Conservation (phyloP, 495 filamentous ascomycete species). For the Penicillium salamii region DNA sequence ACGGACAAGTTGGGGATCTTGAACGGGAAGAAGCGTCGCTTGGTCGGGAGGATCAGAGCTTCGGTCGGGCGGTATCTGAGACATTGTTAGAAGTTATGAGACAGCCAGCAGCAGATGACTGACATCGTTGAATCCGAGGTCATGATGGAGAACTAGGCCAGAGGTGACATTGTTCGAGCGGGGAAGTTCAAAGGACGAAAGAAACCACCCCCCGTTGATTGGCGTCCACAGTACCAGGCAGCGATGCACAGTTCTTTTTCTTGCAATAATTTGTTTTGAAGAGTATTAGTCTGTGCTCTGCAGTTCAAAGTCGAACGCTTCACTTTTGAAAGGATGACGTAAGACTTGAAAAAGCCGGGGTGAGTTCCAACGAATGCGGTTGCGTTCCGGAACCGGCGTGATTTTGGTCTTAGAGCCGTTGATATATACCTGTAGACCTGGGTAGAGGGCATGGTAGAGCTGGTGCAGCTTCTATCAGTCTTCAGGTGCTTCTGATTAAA, state of each 20-base stretch:
- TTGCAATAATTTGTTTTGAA: neutral
- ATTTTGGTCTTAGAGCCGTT: neutral
- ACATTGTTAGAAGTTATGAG: slow-evolving; percentile 2
- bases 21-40: slow-evolving; percentile 72
- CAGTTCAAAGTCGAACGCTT: slow-evolving; percentile 3
- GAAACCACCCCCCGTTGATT: slow-evolving; percentile 10
- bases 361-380: slow-evolving; percentile 22
- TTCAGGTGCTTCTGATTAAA: no score
- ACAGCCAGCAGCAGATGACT: slow-evolving; percentile 9
- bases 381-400: slow-evolving; percentile 7
- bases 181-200: slow-evolving; percentile 11
- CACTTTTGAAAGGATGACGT: slow-evolving; percentile 40
- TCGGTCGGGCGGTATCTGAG: slow-evolving; percentile 56
- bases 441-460: no score
- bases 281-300: slow-evolving; percentile 5
- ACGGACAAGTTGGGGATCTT: slow-evolving; percentile 72
- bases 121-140: slow-evolving; percentile 45
- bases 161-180: slow-evolving; percentile 35
- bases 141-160: slow-evolving; percentile 39
- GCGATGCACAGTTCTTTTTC: neutral
- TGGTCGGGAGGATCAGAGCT: slow-evolving; percentile 57
- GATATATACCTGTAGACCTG: neutral
- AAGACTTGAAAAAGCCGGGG: slow-evolving; percentile 34
- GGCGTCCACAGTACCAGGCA: neutral
- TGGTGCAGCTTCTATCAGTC: no score